A percentile compares a stretch with the other conserved stretches of the same genome.
Evolutionary conservation across 345 rosid genomes (phyloP).

Genomic region (Heritiera littoralis): DNA sequence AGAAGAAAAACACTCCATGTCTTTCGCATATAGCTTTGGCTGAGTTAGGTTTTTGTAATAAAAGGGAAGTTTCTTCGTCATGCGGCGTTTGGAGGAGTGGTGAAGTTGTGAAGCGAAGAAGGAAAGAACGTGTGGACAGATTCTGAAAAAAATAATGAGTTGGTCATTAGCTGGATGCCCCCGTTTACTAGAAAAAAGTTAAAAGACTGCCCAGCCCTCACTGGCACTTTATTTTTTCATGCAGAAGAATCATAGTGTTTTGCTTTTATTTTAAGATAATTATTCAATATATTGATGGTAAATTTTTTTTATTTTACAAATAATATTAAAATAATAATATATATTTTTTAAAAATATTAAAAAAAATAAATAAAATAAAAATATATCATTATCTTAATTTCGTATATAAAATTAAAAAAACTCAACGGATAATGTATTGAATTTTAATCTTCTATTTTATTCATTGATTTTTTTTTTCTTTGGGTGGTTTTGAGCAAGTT

Average conservation of each 20-base stretch:
- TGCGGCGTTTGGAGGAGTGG: neutral
- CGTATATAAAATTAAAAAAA: too few relatives aligned
- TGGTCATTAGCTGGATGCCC: neutral
- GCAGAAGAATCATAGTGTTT: too few relatives aligned
- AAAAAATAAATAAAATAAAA: too few relatives aligned
- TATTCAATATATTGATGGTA: too few relatives aligned
- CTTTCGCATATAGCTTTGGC: neutral
- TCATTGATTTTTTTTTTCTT: neutral
- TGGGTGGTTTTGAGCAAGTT: neutral
- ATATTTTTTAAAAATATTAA: too few relatives aligned
- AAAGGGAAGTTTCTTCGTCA: slow-evolving; percentile 11
- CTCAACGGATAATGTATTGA: too few relatives aligned
- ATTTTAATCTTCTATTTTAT: too few relatives aligned
- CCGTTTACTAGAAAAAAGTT: neutral
- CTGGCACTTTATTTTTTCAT: neutral
- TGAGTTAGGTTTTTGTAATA: neutral
- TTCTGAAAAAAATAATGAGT: neutral
- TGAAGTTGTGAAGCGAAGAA: slow-evolving; percentile 1
- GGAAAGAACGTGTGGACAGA: slow-evolving; percentile 7
- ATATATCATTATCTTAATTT: too few relatives aligned
- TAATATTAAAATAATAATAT: too few relatives aligned
- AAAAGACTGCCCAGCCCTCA: neutral
- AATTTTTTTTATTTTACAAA: too few relatives aligned
- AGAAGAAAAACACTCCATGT: neutral
- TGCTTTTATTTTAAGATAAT: too few relatives aligned